Evolutionary conservation across 2,329 filamentous ascomycete genomes (phyloP), one percentile per base, ranked within the genome.

Genomic region (Hypoxylon sp.): DNA sequence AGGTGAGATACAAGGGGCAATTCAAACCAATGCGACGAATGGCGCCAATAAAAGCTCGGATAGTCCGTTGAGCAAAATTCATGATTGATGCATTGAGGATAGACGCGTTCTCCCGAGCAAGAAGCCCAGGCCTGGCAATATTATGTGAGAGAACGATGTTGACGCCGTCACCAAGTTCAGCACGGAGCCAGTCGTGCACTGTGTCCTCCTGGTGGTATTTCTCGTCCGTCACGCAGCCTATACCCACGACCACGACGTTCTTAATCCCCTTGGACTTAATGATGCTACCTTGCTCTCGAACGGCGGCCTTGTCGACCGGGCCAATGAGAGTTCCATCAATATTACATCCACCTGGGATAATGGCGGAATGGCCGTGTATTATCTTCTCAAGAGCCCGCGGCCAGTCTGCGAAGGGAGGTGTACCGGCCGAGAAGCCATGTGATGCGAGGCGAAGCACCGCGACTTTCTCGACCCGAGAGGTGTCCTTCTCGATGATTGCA

Each of bases 71-170:
- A 0, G 87, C 87, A 70, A 88, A 87, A 0, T 80, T 73, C 13
- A 89, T 76, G 48, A 90, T 87, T 2, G 87, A 83, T 0, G 87
- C 87, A 68, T 90, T 90, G 13, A 90, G 78, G 13, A 90, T 87
- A 2, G 86, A 83, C 0, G 88, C 87, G 71, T 90, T 90, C 74
- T 90, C 88, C 43, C 88, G 80, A 74, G 89, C 87, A 7, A 89
- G 76, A 56, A 88, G 85, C 50, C 78, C 84, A 25, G 84, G 76
- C 63, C 81, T 85, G 11, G 83, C 84, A 1, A 86, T 82, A 7
- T 84, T 82, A 48, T 82, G 81, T 6, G 83, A 84, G 49, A 79
- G 79, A 1, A 86, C 82, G 2, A 87, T 78, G 59, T 85, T 79
- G 28, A 73, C 76, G 0, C 72, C 79, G 0, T 79, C 78, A 1